A percentile compares a stretch with the other conserved stretches of the same genome.
phyloP scores from a whole-genome alignment of 2,329 filamentous ascomycete species.

The Talaromyces sp. region DNA sequence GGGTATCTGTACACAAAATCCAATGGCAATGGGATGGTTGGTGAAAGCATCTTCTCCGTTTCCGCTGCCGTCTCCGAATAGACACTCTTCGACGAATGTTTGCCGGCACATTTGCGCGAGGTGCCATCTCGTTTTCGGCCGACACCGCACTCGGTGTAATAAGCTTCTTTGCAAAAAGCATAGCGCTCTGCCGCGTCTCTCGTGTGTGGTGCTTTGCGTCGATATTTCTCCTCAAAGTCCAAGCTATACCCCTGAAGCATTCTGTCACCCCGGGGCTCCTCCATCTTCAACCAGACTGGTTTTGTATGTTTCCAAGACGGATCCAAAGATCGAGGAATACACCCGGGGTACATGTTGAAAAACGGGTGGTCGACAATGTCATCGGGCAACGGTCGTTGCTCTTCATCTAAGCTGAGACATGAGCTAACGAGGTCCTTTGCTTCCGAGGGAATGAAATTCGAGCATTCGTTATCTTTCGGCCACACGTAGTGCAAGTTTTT shows the following conservation, averaged over 20 bases:
- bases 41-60: slow-evolving; percentile 40
- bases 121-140: slow-evolving; percentile 37
- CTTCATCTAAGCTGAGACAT: slow-evolving; percentile 43
- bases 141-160: slow-evolving; percentile 42
- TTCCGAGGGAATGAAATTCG: slow-evolving; percentile 44
- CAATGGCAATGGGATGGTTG: slow-evolving; percentile 39
- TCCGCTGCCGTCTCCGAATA: slow-evolving; percentile 43
- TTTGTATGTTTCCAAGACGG: slow-evolving; percentile 32
- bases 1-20: slow-evolving; percentile 44
- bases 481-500: slow-evolving; percentile 44
- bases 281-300: slow-evolving; percentile 39
- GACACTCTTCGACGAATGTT: slow-evolving; percentile 40
- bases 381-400: slow-evolving; percentile 45
- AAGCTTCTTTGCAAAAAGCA: slow-evolving; percentile 33
- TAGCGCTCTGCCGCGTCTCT: slow-evolving; percentile 33
- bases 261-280: slow-evolving; percentile 42
- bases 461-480: slow-evolving; percentile 40
- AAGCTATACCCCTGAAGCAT: slow-evolving; percentile 40
- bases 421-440: slow-evolving; percentile 44
- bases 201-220: slow-evolving; percentile 29
- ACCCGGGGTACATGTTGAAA: slow-evolving; percentile 46
- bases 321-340: slow-evolving; percentile 41
- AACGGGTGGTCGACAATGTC: slow-evolving; percentile 46
- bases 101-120: slow-evolving; percentile 38
- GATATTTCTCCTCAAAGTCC: slow-evolving; percentile 35